A percentile compares a stretch with the other conserved stretches of the same genome.
Evolutionary conservation across 2,329 filamentous ascomycete species (phyloP).

Genomic region (Arthrobotrys iridis): DNA sequence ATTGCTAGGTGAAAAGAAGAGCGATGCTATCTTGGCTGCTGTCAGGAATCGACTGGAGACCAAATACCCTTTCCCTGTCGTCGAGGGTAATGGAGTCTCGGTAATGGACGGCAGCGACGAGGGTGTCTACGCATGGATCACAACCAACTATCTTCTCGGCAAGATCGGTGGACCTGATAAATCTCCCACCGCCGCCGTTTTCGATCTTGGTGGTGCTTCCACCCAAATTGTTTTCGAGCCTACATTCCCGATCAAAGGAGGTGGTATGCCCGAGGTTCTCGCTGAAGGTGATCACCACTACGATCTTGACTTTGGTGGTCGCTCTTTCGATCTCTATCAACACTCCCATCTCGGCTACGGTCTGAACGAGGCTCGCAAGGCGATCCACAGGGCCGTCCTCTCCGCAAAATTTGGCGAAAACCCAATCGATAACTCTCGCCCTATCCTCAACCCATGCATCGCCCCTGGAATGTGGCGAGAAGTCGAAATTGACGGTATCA

Average conservation of each 20-base stretch:
- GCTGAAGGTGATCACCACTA: slow-evolving; percentile 96
- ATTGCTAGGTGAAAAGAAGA: slow-evolving; percentile 82
- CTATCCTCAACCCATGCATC: slow-evolving; percentile 86
- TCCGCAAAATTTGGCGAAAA: slow-evolving; percentile 74
- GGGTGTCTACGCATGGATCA: slow-evolving; percentile 84
- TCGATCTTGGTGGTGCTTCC: slow-evolving; percentile 94
- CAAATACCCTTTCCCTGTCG: slow-evolving; percentile 91
- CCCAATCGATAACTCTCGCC: slow-evolving; percentile 67
- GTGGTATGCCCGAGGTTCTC: slow-evolving; percentile 86
- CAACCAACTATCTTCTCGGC: slow-evolving; percentile 95
- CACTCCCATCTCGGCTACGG: slow-evolving; percentile 98
- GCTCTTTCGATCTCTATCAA: slow-evolving; percentile 92
- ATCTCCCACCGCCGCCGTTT: slow-evolving; percentile 89
- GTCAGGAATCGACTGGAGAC: slow-evolving; percentile 86
- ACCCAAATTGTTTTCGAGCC: slow-evolving; percentile 99
- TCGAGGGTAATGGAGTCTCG: slow-evolving; percentile 87
- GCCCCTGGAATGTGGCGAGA: slow-evolving; percentile 79
- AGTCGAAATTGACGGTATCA: slow-evolving; percentile 74
- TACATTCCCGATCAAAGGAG: slow-evolving; percentile 78
- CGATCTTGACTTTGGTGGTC: slow-evolving; percentile 85
- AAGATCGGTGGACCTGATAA: slow-evolving; percentile 95
- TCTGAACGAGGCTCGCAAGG: slow-evolving; percentile 90
- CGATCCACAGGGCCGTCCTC: slow-evolving; percentile 80
- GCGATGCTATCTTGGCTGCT: slow-evolving; percentile 82
- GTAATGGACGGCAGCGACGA: slow-evolving; percentile 99